Evolutionary conservation across 768 basidiomycete species (phyloP).

Genomic region (Antrodiella citrinella): DNA sequence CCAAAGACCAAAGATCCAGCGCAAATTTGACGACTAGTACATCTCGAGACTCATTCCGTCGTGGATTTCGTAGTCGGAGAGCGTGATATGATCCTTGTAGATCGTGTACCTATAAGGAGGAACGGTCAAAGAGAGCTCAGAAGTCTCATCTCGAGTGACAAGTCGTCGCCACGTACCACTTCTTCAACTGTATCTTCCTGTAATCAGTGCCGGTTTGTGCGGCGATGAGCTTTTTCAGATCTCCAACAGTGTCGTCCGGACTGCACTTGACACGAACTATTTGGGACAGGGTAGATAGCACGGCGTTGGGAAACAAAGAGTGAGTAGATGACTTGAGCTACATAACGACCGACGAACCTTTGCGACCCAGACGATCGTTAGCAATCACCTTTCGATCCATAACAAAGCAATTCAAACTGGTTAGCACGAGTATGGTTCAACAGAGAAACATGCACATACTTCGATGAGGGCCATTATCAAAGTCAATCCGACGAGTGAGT

Average conservation of each 20-base stretch:
- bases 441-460: constrained; percentile 16
- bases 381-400: constrained; percentile 65
- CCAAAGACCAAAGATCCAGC: not conserved
- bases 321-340: not conserved
- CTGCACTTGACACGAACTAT: constrained; percentile 93
- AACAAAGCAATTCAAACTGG: not conserved
- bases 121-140: not conserved
- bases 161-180: constrained; percentile 57
- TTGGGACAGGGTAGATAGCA: constrained; percentile 1
- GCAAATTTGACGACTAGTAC: constrained; percentile 41
- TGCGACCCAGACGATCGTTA: constrained; percentile 90
- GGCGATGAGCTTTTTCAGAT: constrained; percentile 93
- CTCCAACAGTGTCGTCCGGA: constrained; percentile 93
- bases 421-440: not conserved
- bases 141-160: not conserved
- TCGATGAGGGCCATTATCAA: constrained; percentile 25
- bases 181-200: constrained; percentile 88
- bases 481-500: not conserved
- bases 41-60: constrained; percentile 93
- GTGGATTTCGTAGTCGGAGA: constrained; percentile 87
- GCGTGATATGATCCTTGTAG: constrained; percentile 94
- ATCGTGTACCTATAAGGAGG: constrained; percentile 66
- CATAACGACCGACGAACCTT: constrained; percentile 50
- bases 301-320: not conserved
- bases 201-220: constrained; percentile 89